These are phyloP conservation scores for Fusarium sp. DNA, from an alignment of 2,329 filamentous ascomycete genomes.

Conservation along the genomic window DNA sequence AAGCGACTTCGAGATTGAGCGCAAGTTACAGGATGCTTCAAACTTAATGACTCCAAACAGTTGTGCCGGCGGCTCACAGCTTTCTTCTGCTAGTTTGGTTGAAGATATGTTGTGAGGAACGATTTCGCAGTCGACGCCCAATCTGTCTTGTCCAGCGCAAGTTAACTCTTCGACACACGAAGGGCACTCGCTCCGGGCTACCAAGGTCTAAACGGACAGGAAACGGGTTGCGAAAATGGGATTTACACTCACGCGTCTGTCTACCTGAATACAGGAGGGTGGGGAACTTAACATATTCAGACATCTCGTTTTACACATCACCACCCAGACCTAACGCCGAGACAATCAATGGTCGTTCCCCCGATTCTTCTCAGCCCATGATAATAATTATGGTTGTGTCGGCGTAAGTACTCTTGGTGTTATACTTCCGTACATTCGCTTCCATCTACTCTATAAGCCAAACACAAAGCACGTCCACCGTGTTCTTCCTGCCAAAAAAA, in stretches of 20 bases:
- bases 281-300: neutral
- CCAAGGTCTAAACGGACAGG: neutral
- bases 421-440: neutral
- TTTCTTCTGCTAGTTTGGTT: neutral
- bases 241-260: constrained; percentile 10
- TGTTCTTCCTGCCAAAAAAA: neutral
- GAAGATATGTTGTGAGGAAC: neutral
- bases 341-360: neutral
- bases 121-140: neutral
- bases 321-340: constrained; percentile 18
- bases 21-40: neutral
- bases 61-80: neutral
- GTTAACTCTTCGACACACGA: too few relatives aligned
- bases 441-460: constrained; percentile 7
- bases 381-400: neutral
- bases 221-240: neutral
- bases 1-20: neutral
- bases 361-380: neutral
- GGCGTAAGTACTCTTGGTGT: neutral
- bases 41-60: neutral
- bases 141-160: neutral
- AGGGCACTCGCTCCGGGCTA: neutral
- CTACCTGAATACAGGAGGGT: constrained; percentile 8
- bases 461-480: neutral
- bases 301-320: constrained; percentile 16